These are phyloP conservation scores for Nicotiana tomentosiformis DNA, from an alignment of 257 asterid species.

Conservation along the genomic window DNA sequence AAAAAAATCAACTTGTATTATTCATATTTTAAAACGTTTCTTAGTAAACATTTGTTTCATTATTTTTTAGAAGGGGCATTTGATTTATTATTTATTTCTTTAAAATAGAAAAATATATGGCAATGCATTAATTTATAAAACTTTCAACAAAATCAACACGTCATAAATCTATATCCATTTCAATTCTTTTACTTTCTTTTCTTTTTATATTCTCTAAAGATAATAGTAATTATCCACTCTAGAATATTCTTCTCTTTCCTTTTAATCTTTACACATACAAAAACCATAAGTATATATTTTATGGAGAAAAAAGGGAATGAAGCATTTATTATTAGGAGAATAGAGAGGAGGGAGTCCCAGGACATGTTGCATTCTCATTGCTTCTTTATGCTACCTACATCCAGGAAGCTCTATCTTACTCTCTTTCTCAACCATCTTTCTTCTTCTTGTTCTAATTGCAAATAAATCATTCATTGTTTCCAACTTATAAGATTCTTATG, in stretches of 20 bases:
- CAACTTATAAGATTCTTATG: background rate
- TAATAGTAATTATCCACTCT: background rate
- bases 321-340: background rate
- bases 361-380: background rate
- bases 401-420: background rate
- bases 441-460: background rate
- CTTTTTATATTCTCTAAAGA: too few species aligned
- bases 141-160: background rate
- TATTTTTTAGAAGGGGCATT: background rate
- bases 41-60: too few species aligned
- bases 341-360: background rate
- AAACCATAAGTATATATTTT: too few species aligned
- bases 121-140: background rate
- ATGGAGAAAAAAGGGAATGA: too few species aligned
- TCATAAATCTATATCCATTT: background rate
- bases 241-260: background rate
- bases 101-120: background rate
- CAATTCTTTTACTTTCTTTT: background rate
- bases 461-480: background rate
- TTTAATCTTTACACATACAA: background rate
- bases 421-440: background rate
- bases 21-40: too few species aligned
- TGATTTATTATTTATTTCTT: too few species aligned
- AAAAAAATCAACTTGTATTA: background rate
- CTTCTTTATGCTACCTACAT: background rate